A percentile compares a stretch with the other conserved stretches of the same genome.
Evolutionary conservation across 2,329 filamentous ascomycete species (phyloP).

Genomic region (Talaromyces sp.): DNA sequence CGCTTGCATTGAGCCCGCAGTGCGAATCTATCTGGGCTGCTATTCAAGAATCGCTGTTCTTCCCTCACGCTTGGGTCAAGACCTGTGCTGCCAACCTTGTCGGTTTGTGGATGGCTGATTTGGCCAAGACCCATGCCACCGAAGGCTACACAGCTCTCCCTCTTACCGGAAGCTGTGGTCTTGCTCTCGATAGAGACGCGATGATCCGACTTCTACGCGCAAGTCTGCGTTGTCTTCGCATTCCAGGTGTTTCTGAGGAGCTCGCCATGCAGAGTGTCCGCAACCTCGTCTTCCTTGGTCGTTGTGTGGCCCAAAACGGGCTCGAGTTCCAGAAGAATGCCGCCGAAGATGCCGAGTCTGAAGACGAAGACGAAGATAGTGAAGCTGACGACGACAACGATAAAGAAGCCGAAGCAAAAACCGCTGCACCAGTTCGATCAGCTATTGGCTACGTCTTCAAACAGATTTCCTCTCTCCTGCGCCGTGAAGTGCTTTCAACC

Average conservation of each 20-base stretch:
- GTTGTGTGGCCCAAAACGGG: conserved; percentile 62
- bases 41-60: conserved; percentile 69
- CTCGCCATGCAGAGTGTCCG: conserved; percentile 79
- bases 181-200: conserved; percentile 66
- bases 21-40: conserved; percentile 70
- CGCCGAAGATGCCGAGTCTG: conserved; percentile 41
- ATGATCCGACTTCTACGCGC: conserved; percentile 63
- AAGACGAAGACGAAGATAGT: conserved; percentile 43
- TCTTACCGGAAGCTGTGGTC: conserved; percentile 69
- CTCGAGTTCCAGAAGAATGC: conserved; percentile 47
- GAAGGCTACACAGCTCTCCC: conserved; percentile 59
- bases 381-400: conserved; percentile 47
- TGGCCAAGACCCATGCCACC: conserved; percentile 66
- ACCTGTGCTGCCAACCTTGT: conserved; percentile 73
- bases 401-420: conserved; percentile 28
- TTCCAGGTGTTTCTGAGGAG: conserved; percentile 67
- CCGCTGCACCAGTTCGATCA: conserved; percentile 39
- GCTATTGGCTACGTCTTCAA: conserved; percentile 75
- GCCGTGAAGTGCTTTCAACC: conserved; percentile 70
- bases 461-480: conserved; percentile 75
- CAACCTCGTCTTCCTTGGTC: conserved; percentile 80
- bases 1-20: conserved; percentile 62
- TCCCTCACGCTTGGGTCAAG: conserved; percentile 74
- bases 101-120: conserved; percentile 76
- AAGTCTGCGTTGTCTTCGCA: conserved; percentile 63